Conservation (phyloP, 228 moss, liverwort and hornwort genomes). For the Sphagnum magellanicum region DNA sequence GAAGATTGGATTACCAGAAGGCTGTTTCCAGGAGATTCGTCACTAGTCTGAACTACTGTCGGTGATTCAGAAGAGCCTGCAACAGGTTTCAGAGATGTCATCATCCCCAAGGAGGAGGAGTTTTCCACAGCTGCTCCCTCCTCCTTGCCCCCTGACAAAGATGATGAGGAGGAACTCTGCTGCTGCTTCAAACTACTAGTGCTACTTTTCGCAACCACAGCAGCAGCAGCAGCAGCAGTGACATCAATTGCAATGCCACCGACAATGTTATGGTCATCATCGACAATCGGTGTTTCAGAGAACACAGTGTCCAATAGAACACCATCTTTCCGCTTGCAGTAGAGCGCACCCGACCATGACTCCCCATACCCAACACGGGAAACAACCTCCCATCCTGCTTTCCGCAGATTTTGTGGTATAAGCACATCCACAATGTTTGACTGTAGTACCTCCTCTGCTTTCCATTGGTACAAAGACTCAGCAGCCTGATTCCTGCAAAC, state of each 20-base stretch:
- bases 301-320: constrained; percentile 47
- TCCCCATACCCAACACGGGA: constrained; percentile 59
- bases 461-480: constrained; percentile 62
- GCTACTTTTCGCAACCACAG: too few species aligned
- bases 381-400: constrained; percentile 27
- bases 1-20: constrained; percentile 9
- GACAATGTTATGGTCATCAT: constrained; percentile 45
- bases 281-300: constrained; percentile 58
- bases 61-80: neutral
- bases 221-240: constrained; percentile 15
- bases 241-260: constrained; percentile 42
- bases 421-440: constrained; percentile 43
- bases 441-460: constrained; percentile 55
- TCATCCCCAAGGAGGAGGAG: too few species aligned
- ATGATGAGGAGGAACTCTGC: too few species aligned
- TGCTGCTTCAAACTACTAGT: too few species aligned
- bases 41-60: constrained; percentile 2
- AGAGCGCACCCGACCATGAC: constrained; percentile 55
- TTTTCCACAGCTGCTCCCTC: too few species aligned
- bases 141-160: too few species aligned
- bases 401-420: constrained; percentile 38
- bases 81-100: too few species aligned
- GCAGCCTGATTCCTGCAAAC: constrained; percentile 68
- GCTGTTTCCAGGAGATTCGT: constrained; percentile 5
- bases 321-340: constrained; percentile 66